Evolutionary conservation across 169 alveolate species (phyloP).

Genomic region (Plasmodium cynomolgi): DNA sequence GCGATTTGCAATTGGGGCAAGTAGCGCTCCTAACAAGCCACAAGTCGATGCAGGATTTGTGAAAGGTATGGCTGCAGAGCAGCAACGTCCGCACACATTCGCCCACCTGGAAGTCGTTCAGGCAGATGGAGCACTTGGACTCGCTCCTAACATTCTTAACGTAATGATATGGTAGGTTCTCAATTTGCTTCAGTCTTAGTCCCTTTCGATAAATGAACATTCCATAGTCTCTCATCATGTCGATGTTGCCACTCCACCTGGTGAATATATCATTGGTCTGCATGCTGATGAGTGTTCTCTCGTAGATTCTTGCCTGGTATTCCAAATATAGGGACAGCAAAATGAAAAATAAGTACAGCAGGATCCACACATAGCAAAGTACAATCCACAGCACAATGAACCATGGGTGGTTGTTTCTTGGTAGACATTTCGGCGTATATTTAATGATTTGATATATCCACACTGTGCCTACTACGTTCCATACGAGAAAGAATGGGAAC

Average conservation of each 20-base stretch:
- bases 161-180: slow-evolving; percentile 46
- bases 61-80: slow-evolving; percentile 85
- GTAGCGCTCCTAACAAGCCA: slow-evolving; percentile 87
- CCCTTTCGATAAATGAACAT: slow-evolving; percentile 83
- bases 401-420: slow-evolving; percentile 86
- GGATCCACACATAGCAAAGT: slow-evolving; percentile 85
- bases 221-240: slow-evolving; percentile 83
- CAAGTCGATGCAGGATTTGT: slow-evolving; percentile 84
- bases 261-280: slow-evolving; percentile 80
- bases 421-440: slow-evolving; percentile 83
- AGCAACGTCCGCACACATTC: slow-evolving; percentile 82
- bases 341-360: slow-evolving; percentile 81
- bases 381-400: slow-evolving; percentile 83
- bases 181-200: slow-evolving; percentile 37
- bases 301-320: slow-evolving; percentile 69
- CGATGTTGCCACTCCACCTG: slow-evolving; percentile 32
- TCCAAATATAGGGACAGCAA: slow-evolving; percentile 44
- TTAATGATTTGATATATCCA: slow-evolving; percentile 78
- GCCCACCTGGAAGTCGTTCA: slow-evolving; percentile 44
- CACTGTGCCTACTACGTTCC: slow-evolving; percentile 84
- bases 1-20: slow-evolving; percentile 85
- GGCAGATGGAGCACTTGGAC: slow-evolving; percentile 47
- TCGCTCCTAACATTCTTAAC: slow-evolving; percentile 20
- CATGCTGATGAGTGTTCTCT: slow-evolving; percentile 76
- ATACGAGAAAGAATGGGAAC: slow-evolving; percentile 81